Evolutionary conservation across 2,329 filamentous ascomycete genomes (phyloP).

Genomic region (Penicillium olsonii): DNA sequence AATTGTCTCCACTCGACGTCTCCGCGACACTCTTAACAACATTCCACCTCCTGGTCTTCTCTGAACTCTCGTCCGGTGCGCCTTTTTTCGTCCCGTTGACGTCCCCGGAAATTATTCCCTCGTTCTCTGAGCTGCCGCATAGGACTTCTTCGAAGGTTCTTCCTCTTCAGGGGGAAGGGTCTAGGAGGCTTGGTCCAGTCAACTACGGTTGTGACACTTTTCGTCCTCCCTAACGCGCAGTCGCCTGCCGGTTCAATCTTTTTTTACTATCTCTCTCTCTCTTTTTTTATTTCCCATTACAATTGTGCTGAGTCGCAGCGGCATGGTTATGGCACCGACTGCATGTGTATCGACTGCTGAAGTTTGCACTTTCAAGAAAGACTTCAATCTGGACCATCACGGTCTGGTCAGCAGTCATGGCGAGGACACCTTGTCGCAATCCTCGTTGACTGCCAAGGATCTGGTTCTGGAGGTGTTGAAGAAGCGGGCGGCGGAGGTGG

Average conservation of each 20-base stretch:
- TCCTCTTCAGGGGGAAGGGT: conserved; percentile 99
- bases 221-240: conserved; percentile 83
- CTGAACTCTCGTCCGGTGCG: conserved; percentile 36
- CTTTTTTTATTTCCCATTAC: conserved; percentile 20
- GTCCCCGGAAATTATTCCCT: conserved; percentile 54
- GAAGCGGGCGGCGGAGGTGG: conserved; percentile 77
- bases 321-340: conserved; percentile 72
- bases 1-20: conserved; percentile 47
- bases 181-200: conserved; percentile 95
- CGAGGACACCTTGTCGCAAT: conserved; percentile 45
- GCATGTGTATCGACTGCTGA: conserved; percentile 56
- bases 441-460: conserved; percentile 64
- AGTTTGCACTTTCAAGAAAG: conserved; percentile 41
- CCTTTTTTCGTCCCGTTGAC: conserved; percentile 40
- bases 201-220: conserved; percentile 88
- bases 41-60: conserved; percentile 44
- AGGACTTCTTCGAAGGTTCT: conserved; percentile 97
- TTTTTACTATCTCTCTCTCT: conserved; percentile 19
- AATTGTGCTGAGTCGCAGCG: conserved; percentile 34
- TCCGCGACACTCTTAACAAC: conserved; percentile 50
- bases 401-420: conserved; percentile 46
- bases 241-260: conserved; percentile 26
- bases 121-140: conserved; percentile 95
- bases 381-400: conserved; percentile 30
- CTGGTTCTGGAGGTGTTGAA: conserved; percentile 86